Percentiles rank a stretch among this genome's conserved stretches.
Evolutionary conservation across 768 basidiomycete genomes (phyloP).

Genomic region (Kwoniella europaea): DNA sequence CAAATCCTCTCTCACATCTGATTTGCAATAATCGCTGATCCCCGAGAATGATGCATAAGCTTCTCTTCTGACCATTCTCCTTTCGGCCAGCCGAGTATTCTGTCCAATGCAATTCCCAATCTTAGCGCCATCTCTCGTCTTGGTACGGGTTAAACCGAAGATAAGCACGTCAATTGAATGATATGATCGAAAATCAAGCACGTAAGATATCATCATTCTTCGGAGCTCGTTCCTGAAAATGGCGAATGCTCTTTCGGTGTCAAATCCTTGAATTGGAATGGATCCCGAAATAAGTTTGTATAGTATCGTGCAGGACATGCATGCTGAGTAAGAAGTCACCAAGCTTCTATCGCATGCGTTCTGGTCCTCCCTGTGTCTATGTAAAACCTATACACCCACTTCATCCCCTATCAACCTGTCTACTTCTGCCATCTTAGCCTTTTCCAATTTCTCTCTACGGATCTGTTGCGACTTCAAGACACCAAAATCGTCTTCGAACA

Average conservation of each 20-base stretch:
- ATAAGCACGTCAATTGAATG: slow-evolving; percentile 1
- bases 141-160: not conserved
- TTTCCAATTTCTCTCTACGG: slow-evolving; percentile 11
- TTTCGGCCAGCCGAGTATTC: not conserved
- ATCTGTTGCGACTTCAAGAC: slow-evolving; percentile 60
- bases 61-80: not conserved
- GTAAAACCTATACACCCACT: not conserved
- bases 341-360: no score
- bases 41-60: not conserved
- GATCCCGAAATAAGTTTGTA: no score
- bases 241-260: not conserved
- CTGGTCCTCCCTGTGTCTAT: no score
- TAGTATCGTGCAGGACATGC: no score
- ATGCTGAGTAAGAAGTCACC: no score
- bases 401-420: slow-evolving; percentile 6
- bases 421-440: not conserved
- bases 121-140: not conserved
- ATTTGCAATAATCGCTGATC: not conserved
- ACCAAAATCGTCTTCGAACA: slow-evolving; percentile 71
- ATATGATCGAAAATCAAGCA: not conserved
- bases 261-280: no score
- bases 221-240: not conserved
- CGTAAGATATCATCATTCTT: not conserved
- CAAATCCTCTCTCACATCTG: no score
- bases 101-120: not conserved